Conservation (phyloP, 345 rosid species). For the Populus pruinosa region DNA sequence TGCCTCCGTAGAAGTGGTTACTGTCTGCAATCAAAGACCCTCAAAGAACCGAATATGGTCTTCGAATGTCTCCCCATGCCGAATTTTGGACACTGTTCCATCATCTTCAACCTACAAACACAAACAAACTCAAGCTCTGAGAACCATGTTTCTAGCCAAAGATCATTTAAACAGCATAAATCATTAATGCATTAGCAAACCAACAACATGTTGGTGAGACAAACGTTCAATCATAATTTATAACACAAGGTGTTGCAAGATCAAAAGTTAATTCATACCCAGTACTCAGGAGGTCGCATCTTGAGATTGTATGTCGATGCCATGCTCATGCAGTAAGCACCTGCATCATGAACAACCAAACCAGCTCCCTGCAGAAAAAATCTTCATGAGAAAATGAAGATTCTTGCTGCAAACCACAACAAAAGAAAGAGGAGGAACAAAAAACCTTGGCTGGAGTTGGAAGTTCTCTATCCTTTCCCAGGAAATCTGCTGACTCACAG, state of each 20-base stretch:
- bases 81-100: constrained; percentile 70
- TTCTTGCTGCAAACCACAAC: neutral
- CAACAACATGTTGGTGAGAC: neutral
- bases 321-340: constrained; percentile 99
- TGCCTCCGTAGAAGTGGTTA: neutral
- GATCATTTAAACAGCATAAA: neutral
- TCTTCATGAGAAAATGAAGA: constrained; percentile 15
- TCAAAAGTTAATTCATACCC: constrained; percentile 47
- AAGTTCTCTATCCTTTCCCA: constrained; percentile 93
- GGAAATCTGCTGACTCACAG: constrained; percentile 98
- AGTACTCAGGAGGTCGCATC: constrained; percentile 99
- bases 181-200: neutral
- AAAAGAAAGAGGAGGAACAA: neutral
- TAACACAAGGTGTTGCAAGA: neutral
- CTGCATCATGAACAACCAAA: constrained; percentile 95
- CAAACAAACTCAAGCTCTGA: neutral
- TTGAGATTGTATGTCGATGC: constrained; percentile 98
- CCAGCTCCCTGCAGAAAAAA: constrained; percentile 67
- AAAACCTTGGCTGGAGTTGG: constrained; percentile 77
- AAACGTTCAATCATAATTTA: neutral
- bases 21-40: constrained; percentile 43
- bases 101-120: constrained; percentile 71
- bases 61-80: constrained; percentile 83
- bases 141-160: neutral
- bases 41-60: constrained; percentile 77